Base-by-base conservation (phyloP, 2,329 filamentous ascomycete genomes). In the Fusarium nygamai region DNA sequence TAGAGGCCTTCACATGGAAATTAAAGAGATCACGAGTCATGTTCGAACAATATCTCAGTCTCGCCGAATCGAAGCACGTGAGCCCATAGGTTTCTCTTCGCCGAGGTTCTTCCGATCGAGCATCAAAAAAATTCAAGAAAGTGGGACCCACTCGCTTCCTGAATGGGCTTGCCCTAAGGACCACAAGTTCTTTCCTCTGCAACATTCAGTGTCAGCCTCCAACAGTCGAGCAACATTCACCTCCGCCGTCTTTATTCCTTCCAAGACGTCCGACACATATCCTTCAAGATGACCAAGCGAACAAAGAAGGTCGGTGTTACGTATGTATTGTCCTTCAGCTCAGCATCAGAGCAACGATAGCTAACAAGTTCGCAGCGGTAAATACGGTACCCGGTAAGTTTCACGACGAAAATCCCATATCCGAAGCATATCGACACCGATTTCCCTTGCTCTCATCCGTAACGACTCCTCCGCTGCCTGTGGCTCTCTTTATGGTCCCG, bases 241-340 rank as follows among this genome's bases (percentile, higher is more conserved):
- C 72, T 77, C 75, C 68, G 74, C 74, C 74, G 79, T 79, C 79
- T 78, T 78, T 75, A 79, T 77, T 76, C 77, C 78, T 77, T 79
- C 78, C 78, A 80, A 79, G 78, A 80, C 72, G 77, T 77, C 79
- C 76, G 78, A 79, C 81, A 82, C 81, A 83, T 71, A 79, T 75
- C 84, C 84, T 86, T 86, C 90, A 94, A 92, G 88, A 96, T 96
- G 93, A 94, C 94, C 86, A 96, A 96, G 92, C 92, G 94, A 90
- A 97, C 94, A 80, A 97, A 86, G 93, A 97, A 98, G 93, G 95
- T 97, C 92, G 94, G 94, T 87, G 95, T 98, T 87, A 98, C 96
- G 84, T 85, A 82, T 72, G 84, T 85, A 81, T 77, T 39, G 31
- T 27, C 36, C 60, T 70, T 56, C 34, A 50, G 64, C 64, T 59